Conservation (phyloP, 177 flowering plant genomes). For the Telopea speciosissima region DNA sequence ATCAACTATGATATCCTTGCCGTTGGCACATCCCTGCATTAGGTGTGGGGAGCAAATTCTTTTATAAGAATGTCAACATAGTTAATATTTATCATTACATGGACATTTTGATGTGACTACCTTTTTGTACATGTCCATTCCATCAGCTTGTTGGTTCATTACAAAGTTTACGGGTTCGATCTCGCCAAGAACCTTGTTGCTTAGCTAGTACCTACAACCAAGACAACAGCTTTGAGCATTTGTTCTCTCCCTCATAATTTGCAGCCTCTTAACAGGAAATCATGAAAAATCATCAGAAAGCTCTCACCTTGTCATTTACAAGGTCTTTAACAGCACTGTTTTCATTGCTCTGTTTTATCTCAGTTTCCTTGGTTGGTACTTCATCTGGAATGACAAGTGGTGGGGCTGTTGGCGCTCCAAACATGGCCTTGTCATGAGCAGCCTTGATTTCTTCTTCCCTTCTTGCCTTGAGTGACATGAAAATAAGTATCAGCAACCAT, state of each 20-base stretch:
- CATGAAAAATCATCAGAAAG: not conserved
- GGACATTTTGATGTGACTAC: not conserved
- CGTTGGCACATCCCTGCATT: not conserved
- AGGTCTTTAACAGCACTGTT: slow-evolving; percentile 32
- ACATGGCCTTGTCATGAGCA: slow-evolving; percentile 90
- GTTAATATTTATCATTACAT: not conserved
- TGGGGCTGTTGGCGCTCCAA: slow-evolving; percentile 51
- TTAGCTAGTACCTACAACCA: slow-evolving; percentile 55
- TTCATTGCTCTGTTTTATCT: slow-evolving; percentile 17
- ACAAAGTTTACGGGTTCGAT: slow-evolving; percentile 50
- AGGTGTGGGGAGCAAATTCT: not conserved
- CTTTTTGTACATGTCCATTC: not conserved
- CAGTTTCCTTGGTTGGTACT: slow-evolving; percentile 27
- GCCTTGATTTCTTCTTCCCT: slow-evolving; percentile 64
- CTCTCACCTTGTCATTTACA: slow-evolving; percentile 62
- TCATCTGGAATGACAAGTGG: slow-evolving; percentile 19
- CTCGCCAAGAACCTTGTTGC: slow-evolving; percentile 96
- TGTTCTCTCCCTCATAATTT: not conserved
- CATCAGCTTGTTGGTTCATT: slow-evolving; percentile 4
- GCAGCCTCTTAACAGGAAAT: not conserved
- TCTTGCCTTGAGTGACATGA: slow-evolving; percentile 43
- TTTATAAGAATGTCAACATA: too few species aligned
- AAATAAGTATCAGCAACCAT: not conserved
- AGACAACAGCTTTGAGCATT: not conserved
- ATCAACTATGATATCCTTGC: not conserved